These are phyloP conservation scores for Mycena chlorophos DNA, from an alignment of 768 basidiomycete genomes.

Conservation along the genomic window DNA sequence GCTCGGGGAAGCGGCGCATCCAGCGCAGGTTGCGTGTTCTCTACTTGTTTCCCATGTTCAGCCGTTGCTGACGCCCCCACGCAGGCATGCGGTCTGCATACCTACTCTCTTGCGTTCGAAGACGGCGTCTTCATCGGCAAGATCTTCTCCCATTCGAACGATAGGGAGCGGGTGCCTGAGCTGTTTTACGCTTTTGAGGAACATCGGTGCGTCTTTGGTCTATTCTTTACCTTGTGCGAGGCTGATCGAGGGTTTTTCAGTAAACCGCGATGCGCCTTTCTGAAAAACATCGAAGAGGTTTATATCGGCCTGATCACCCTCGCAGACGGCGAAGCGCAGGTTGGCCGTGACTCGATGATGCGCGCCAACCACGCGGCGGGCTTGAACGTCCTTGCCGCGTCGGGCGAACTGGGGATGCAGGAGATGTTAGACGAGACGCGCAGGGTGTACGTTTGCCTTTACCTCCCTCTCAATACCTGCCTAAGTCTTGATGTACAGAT, in stretches of 20 bases:
- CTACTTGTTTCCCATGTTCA: not conserved
- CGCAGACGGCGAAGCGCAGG: constrained; percentile 9
- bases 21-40: not conserved
- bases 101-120: not conserved
- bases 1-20: not conserved
- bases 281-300: not conserved
- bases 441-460: constrained; percentile 10
- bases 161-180: not conserved
- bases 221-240: not conserved
- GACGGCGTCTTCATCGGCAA: not conserved
- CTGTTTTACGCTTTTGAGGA: not conserved
- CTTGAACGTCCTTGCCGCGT: constrained; percentile 1
- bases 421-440: constrained; percentile 5
- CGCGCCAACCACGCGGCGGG: constrained; percentile 12
- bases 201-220: not conserved
- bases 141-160: not conserved
- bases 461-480: not conserved
- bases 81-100: not conserved
- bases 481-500: not conserved
- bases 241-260: not conserved
- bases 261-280: not conserved
- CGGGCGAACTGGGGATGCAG: not conserved
- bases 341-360: constrained; percentile 3
- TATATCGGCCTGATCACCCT: not conserved
- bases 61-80: not conserved